These are phyloP conservation scores for Penstemon eatonii DNA, from an alignment of 257 asterid species.

Conservation along the genomic window DNA sequence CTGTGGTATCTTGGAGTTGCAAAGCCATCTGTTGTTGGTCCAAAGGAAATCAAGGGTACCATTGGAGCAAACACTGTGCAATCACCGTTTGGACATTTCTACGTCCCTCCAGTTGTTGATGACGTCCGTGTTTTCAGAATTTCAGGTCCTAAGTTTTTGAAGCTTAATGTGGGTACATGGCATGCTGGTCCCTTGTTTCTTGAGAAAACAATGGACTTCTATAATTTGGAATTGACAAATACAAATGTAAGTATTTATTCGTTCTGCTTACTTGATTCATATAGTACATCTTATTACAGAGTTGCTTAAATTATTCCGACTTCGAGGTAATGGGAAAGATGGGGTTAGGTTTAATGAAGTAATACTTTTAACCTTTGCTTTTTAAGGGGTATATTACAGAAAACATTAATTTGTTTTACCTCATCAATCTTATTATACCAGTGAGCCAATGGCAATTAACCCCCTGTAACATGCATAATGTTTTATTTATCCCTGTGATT, in stretches of 20 bases:
- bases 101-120: conserved; percentile 67
- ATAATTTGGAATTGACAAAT: conserved; percentile 77
- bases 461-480: no score
- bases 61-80: conserved; percentile 32
- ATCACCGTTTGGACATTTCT: conserved; percentile 67
- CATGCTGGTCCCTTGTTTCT: conserved; percentile 92
- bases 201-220: conserved; percentile 67
- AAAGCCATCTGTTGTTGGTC: conserved; percentile 67
- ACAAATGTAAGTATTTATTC: conserved; percentile 62
- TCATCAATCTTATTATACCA: not conserved
- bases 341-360: not conserved
- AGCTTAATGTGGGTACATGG: conserved; percentile 80
- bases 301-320: no score
- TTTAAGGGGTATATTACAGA: not conserved
- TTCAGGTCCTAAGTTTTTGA: conserved; percentile 83
- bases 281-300: not conserved
- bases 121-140: conserved; percentile 69
- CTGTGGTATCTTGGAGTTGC: conserved; percentile 96
- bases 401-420: not conserved
- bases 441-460: no score
- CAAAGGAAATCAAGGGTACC: conserved; percentile 32
- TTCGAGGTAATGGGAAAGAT: not conserved
- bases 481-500: no score
- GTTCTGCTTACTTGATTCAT: conserved; percentile 3
- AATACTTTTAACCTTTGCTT: conserved; percentile 1